Percentiles rank a stretch among this genome's conserved stretches.
Evolutionary conservation across 148 eudicot species (phyloP).

Genomic region (Euryodendron excelsum): DNA sequence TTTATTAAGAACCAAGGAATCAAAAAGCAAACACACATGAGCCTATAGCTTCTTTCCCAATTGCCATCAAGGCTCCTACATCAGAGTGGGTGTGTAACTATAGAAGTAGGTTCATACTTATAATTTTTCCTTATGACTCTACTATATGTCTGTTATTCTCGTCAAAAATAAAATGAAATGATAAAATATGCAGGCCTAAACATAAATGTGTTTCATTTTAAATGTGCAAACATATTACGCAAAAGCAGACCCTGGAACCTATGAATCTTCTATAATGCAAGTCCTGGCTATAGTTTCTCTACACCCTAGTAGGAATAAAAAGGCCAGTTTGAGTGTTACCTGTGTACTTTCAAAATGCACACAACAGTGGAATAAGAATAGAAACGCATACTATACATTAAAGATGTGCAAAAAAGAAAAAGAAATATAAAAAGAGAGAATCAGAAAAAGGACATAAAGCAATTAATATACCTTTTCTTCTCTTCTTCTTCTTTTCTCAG

Average conservation of each 20-base stretch:
- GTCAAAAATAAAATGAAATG: too few species aligned
- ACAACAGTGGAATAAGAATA: background rate
- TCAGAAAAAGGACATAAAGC: constrained; percentile 2
- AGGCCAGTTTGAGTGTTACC: too few species aligned
- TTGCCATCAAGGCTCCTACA: background rate
- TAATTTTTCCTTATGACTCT: background rate
- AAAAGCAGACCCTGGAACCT: too few species aligned
- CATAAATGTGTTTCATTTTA: too few species aligned
- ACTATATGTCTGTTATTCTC: background rate
- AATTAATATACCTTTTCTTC: constrained; percentile 68
- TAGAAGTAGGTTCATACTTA: background rate
- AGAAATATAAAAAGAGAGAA: constrained; percentile 3
- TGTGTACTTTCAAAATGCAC: background rate
- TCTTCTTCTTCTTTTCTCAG: constrained; percentile 76
- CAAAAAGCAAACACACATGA: background rate
- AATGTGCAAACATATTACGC: too few species aligned
- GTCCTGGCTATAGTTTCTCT: too few species aligned
- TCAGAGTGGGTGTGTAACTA: background rate
- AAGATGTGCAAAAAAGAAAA: background rate
- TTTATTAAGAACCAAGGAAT: background rate
- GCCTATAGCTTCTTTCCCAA: background rate
- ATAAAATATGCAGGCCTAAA: too few species aligned
- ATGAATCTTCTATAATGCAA: too few species aligned
- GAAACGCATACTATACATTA: background rate
- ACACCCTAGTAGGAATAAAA: too few species aligned